Conservation (phyloP, 1,139 yeast species). For the Candida sojae region DNA sequence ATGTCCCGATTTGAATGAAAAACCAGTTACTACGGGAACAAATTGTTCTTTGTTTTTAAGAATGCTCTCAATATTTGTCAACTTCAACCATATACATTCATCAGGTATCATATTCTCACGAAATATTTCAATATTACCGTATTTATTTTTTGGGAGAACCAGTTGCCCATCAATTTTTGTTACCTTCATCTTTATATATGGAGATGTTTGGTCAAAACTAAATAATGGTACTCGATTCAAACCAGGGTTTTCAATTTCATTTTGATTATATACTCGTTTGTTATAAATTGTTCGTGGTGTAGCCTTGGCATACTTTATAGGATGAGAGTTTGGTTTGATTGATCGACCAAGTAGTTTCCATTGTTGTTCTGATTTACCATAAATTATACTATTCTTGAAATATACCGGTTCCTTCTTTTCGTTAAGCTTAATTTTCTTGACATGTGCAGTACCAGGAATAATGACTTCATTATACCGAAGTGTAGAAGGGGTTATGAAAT, state of each 20-base stretch:
- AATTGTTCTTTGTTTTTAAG: constrained; percentile 19
- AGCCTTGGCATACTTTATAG: constrained; percentile 24
- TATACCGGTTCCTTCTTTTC: constrained; percentile 21
- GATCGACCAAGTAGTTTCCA: constrained; percentile 44
- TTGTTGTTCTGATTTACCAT: constrained; percentile 39
- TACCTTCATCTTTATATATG: constrained; percentile 22
- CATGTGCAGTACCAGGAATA: constrained; percentile 14
- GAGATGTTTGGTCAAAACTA: constrained; percentile 34
- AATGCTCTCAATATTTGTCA: constrained; percentile 26
- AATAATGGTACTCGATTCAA: constrained; percentile 26
- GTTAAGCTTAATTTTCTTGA: constrained; percentile 19
- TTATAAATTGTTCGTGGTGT: constrained; percentile 28
- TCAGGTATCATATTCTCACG: constrained; percentile 35
- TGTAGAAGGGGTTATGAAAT: constrained; percentile 26
- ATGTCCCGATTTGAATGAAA: constrained; percentile 24
- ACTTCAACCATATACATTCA: constrained; percentile 30
- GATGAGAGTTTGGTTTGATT: constrained; percentile 21
- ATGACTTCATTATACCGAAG: constrained; percentile 35
- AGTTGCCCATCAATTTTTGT: constrained; percentile 11
- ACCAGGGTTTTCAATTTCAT: constrained; percentile 21
- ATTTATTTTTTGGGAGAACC: constrained; percentile 30
- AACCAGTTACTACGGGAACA: constrained; percentile 40
- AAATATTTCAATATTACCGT: constrained; percentile 38
- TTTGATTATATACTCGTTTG: constrained; percentile 21
- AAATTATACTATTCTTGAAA: constrained; percentile 25